A percentile compares a stretch with the other conserved stretches of the same genome.
phyloP scores from a whole-genome alignment of 805 yeast genomes.

The Ascoidea asiatica region DNA sequence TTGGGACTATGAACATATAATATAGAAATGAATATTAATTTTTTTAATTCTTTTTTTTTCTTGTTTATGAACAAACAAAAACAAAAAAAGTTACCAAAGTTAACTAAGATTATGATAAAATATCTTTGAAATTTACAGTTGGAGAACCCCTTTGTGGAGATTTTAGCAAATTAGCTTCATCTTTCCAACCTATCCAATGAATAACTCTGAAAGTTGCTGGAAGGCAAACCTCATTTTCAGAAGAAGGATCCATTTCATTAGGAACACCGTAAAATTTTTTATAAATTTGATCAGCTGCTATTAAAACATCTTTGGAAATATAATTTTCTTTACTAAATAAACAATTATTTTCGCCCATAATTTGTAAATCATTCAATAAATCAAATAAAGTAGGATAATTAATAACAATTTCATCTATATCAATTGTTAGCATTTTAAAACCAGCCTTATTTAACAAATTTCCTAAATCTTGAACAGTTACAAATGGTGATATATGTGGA shows the following conservation, averaged over 20 bases:
- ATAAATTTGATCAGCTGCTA: slow-evolving; percentile 72
- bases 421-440: slow-evolving; percentile 69
- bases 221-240: slow-evolving; percentile 23
- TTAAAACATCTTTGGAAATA: slow-evolving; percentile 47
- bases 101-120: no score
- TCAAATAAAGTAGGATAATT: slow-evolving; percentile 63
- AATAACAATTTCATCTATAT: slow-evolving; percentile 71
- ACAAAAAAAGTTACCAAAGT: no score
- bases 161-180: slow-evolving; percentile 52
- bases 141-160: slow-evolving; percentile 68
- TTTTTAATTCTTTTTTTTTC: no score
- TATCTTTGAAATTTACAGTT: slow-evolving; percentile 54
- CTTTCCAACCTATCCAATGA: slow-evolving; percentile 85
- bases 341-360: slow-evolving; percentile 80
- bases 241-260: slow-evolving; percentile 20
- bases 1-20: no score
- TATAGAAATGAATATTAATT: no score
- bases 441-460: slow-evolving; percentile 60
- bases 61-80: no score
- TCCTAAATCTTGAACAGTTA: slow-evolving; percentile 67
- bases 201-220: slow-evolving; percentile 74
- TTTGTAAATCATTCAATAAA: slow-evolving; percentile 55
- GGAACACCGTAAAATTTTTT: slow-evolving; percentile 53
- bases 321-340: slow-evolving; percentile 23
- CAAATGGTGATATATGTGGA: slow-evolving; percentile 72